Percentiles rank a stretch among this genome's conserved stretches.
Conservation (phyloP, 2,329 filamentous ascomycete species). For the Colletotrichum musae region DNA sequence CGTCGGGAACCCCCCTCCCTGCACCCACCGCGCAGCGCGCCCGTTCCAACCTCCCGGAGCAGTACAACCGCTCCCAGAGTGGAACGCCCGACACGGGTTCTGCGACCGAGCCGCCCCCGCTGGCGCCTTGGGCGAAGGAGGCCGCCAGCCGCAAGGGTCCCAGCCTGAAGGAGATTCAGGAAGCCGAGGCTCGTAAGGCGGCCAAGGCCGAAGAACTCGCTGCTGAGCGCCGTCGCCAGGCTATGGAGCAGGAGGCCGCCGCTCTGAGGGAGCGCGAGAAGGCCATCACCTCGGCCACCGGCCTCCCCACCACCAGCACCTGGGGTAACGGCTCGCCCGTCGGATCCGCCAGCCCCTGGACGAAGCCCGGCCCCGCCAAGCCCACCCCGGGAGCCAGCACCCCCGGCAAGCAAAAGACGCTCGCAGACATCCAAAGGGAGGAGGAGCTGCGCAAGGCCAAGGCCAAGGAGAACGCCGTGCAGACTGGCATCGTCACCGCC, state of each 20-base stretch:
- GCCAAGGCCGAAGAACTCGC: conserved; percentile 89
- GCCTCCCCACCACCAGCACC: conserved; percentile 88
- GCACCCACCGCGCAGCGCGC: conserved; percentile 91
- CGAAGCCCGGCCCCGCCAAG: conserved; percentile 71
- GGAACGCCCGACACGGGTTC: conserved; percentile 77
- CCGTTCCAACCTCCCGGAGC: conserved; percentile 86
- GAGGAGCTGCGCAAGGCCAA: conserved; percentile 93
- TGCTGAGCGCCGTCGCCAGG: conserved; percentile 81
- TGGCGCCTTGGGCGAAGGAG: conserved; percentile 97
- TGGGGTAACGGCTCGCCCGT: conserved; percentile 88
- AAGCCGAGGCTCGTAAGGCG: conserved; percentile 92
- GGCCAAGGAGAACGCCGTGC: conserved; percentile 66
- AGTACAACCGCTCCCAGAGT: conserved; percentile 78
- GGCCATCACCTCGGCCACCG: conserved; percentile 73
- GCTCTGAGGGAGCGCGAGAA: conserved; percentile 73
- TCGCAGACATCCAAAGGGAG: conserved; percentile 96
- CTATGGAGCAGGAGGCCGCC: conserved; percentile 83
- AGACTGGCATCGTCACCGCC: conserved; percentile 61
- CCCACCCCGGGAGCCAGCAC: conserved; percentile 46
- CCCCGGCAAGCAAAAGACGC: conserved; percentile 80
- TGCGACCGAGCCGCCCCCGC: conserved; percentile 71
- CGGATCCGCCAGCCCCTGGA: conserved; percentile 75
- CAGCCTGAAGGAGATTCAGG: conserved; percentile 96
- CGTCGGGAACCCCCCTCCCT: conserved; percentile 85
- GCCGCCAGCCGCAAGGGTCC: conserved; percentile 84